Evolutionary conservation across 208 protist genomes (phyloP), one percentile per base, ranked within the genome.

Genomic region (Lotmaria passim): DNA sequence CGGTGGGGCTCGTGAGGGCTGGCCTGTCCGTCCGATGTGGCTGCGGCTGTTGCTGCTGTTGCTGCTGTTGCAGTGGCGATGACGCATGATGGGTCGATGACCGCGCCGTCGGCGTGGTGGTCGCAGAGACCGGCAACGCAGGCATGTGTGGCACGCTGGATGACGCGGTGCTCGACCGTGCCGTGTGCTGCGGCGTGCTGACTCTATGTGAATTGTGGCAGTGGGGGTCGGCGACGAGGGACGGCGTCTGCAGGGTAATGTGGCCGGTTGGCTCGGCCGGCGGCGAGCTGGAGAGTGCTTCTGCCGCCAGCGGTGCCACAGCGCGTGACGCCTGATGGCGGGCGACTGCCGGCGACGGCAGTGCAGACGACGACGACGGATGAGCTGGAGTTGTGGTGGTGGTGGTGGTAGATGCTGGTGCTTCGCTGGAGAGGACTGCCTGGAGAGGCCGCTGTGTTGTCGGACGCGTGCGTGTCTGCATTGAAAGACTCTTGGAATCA

Each of bases 391-490:
- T 34, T 10, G 28, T 55, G 8, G 48, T 55, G 8, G 52, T 23
- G 8, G 33, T 28, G 12, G 52, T 36, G 2, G n/a, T 11, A 4
- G 41, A 3, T 19, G 43, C 8, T 17, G 57, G 0, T 2, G 41
- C 8, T 23, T 1, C 28, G 41, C 1, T 48, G 28, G 41, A 17
- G 30, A 41, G 28, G 0, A n/a, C 4, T n/a, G 44, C 19, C 7
- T 41, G 44, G 19, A 65, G 43, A 1, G 59, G 28, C 41, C 59
- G 59, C 59, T 11, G 41, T 3, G 19, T 28, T 26, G 21, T 31
- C 7, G 44, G 52, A 33, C 59, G 59, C 5, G 69, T 61, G 39
- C 59, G 69, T 3, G 59, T 47, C 50, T 74, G 66, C 70, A 75
- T 75, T n/a, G n/a, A n/a, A n/a, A n/a, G n/a, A n/a, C n/a, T n/a